Evolutionary conservation across 208 protist species (phyloP).

Genomic region (Acanthamoeba culbertsoni): DNA sequence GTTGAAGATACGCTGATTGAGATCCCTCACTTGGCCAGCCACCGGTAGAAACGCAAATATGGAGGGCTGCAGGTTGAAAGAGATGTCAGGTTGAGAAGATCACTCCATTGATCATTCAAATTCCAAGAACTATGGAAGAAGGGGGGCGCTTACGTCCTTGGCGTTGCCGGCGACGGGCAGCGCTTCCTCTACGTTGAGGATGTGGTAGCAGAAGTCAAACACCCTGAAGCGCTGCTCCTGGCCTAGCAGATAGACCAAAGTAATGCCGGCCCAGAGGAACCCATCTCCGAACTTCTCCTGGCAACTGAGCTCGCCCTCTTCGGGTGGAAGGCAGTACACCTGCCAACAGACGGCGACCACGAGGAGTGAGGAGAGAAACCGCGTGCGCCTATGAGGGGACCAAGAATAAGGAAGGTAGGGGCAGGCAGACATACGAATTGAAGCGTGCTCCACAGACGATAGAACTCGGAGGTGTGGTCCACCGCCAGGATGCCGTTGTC

Average conservation of each 20-base stretch:
- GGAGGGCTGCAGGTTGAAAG: background rate
- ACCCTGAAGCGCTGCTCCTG: conserved; percentile 71
- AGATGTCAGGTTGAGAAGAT: background rate
- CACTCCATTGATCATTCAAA: background rate
- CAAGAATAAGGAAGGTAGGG: background rate
- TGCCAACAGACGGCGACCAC: conserved; percentile 4
- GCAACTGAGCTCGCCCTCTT: conserved; percentile 26
- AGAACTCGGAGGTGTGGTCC: conserved; percentile 77
- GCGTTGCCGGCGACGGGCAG: conserved; percentile 14
- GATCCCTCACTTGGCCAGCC: background rate
- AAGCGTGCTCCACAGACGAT: conserved; percentile 81
- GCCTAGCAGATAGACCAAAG: conserved; percentile 64
- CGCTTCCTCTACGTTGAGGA: conserved; percentile 66
- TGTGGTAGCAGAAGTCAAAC: conserved; percentile 80
- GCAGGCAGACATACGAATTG: conserved; percentile 77
- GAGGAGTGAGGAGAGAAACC: background rate
- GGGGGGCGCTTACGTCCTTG: background rate
- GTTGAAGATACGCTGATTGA: conserved; percentile 34
- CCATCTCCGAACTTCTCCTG: conserved; percentile 83
- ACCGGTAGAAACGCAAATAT: conserved; percentile 39
- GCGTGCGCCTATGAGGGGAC: background rate
- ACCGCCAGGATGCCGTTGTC: conserved; percentile 74
- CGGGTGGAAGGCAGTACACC: conserved; percentile 19
- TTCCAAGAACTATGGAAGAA: background rate
- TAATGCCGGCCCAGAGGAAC: conserved; percentile 75